These are phyloP conservation scores for Murraya paniculata DNA, from an alignment of 345 rosid species.

Conservation along the genomic window DNA sequence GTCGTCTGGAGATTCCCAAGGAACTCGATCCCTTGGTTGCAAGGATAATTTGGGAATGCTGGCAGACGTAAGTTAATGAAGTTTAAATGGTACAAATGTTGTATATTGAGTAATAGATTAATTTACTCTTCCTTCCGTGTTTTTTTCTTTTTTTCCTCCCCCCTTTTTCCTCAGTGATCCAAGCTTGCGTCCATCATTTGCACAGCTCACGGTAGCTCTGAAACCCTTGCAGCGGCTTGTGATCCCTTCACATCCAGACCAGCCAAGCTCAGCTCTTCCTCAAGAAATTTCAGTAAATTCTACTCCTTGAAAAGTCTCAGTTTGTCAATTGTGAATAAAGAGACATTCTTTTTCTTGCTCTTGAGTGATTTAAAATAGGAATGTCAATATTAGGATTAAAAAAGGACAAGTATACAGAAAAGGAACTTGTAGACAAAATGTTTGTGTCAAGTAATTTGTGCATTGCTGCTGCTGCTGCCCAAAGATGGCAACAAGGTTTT, in stretches of 20 bases:
- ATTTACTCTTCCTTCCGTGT: not conserved
- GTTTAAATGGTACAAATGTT: not conserved
- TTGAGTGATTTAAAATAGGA: slow-evolving; percentile 8
- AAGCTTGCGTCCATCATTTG: slow-evolving; percentile 84
- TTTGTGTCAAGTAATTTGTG: slow-evolving; percentile 13
- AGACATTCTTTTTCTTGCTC: slow-evolving; percentile 17
- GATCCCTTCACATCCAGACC: slow-evolving; percentile 52
- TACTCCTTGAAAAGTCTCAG: slow-evolving; percentile 43
- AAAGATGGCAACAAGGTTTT: slow-evolving; percentile 16
- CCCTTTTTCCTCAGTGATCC: slow-evolving; percentile 63
- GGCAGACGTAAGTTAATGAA: slow-evolving; percentile 79
- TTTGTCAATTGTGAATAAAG: slow-evolving; percentile 40
- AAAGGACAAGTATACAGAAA: not conserved
- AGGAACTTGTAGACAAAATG: not conserved
- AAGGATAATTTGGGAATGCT: slow-evolving; percentile 82
- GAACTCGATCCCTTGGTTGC: slow-evolving; percentile 91
- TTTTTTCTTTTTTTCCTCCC: not conserved
- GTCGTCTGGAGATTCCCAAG: slow-evolving; percentile 92
- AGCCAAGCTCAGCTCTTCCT: slow-evolving; percentile 43
- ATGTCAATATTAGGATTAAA: not conserved
- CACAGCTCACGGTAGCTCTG: slow-evolving; percentile 66
- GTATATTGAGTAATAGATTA: not conserved
- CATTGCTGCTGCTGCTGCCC: slow-evolving; percentile 16
- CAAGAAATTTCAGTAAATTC: slow-evolving; percentile 59
- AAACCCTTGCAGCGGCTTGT: slow-evolving; percentile 80